Percentiles rank a stretch among this genome's conserved stretches.
phyloP scores from a whole-genome alignment of 495 filamentous ascomycete species.

The Podospora pseudopauciseta region DNA sequence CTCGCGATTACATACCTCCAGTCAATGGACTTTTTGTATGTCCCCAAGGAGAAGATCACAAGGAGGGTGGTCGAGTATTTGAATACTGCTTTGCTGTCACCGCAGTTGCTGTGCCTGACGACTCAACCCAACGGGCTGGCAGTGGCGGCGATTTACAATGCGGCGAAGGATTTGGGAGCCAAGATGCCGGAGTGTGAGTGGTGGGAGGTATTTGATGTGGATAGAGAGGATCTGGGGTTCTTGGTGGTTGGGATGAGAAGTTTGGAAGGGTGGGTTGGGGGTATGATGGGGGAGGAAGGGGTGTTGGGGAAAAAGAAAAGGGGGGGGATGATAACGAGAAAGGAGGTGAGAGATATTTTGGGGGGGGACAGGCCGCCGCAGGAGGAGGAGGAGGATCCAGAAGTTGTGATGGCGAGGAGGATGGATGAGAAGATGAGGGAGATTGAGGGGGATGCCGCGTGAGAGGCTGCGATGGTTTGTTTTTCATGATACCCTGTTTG shows the following conservation, averaged over 20 bases:
- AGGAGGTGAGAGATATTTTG: slow-evolving; percentile 22
- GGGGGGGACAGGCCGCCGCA: slow-evolving; percentile 26
- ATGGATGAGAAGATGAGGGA: slow-evolving; percentile 53
- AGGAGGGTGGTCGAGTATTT: slow-evolving; percentile 67
- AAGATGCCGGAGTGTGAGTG: slow-evolving; percentile 79
- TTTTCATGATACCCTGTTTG: not conserved
- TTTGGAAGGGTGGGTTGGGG: slow-evolving; percentile 64
- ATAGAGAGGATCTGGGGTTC: slow-evolving; percentile 91
- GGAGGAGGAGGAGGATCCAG: slow-evolving; percentile 51
- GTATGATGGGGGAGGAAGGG: slow-evolving; percentile 37
- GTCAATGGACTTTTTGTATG: slow-evolving; percentile 61
- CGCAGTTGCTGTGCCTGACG: slow-evolving; percentile 85
- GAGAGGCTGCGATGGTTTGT: not conserved
- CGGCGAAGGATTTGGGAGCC: slow-evolving; percentile 70
- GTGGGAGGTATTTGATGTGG: slow-evolving; percentile 99
- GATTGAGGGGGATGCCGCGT: slow-evolving; percentile 24
- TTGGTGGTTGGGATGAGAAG: slow-evolving; percentile 84
- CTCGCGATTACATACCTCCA: slow-evolving; percentile 93
- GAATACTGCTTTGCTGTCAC: slow-evolving; percentile 77
- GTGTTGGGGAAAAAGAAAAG: slow-evolving; percentile 21
- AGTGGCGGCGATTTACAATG: slow-evolving; percentile 83
- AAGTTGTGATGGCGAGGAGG: slow-evolving; percentile 57
- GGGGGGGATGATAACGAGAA: slow-evolving; percentile 39
- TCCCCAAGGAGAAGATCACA: slow-evolving; percentile 47
- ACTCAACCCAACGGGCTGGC: slow-evolving; percentile 85